phyloP scores from a whole-genome alignment of 768 basidiomycete species.

The Fomitopsis pulvina region DNA sequence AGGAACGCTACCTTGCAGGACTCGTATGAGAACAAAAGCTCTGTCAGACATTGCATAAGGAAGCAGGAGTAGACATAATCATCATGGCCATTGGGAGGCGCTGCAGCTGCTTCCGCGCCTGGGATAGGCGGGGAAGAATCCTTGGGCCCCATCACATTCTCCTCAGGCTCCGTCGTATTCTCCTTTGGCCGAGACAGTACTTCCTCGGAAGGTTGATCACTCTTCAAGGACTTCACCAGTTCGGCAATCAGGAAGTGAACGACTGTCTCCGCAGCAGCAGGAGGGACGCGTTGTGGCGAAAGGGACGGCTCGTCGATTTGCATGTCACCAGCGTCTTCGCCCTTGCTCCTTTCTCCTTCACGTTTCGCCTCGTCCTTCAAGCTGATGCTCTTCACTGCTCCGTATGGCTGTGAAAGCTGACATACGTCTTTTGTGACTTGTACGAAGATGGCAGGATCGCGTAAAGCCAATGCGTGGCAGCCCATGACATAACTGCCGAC shows the following conservation, averaged over 20 bases:
- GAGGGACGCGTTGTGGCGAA: neutral
- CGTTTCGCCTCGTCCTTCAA: slow-evolving; percentile 13
- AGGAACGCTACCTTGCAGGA: slow-evolving; percentile 85
- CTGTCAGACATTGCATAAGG: slow-evolving; percentile 87
- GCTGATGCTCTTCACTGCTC: slow-evolving; percentile 20
- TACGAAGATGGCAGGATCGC: slow-evolving; percentile 74
- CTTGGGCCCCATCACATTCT: neutral
- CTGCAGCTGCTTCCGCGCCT: neutral
- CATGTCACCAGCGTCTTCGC: slow-evolving; percentile 40
- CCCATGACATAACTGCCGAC: slow-evolving; percentile 66
- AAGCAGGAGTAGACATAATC: slow-evolving; percentile 62
- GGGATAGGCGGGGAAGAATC: neutral
- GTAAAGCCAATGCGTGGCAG: slow-evolving; percentile 72
- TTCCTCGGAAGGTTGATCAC: slow-evolving; percentile 21
- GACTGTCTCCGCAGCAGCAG: slow-evolving; percentile 40
- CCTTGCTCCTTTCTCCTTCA: slow-evolving; percentile 1
- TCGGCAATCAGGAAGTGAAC: slow-evolving; percentile 71
- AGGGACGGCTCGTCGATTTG: slow-evolving; percentile 40
- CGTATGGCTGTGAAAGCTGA: slow-evolving; percentile 60
- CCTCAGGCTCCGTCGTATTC: neutral
- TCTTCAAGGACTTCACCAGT: slow-evolving; percentile 52
- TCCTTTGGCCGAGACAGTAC: neutral
- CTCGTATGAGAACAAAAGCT: slow-evolving; percentile 90
- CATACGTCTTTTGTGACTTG: slow-evolving; percentile 66
- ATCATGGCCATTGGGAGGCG: slow-evolving; percentile 1